A percentile compares a stretch with the other conserved stretches of the same genome.
These are phyloP conservation scores for Cordyceps javanica DNA, from an alignment of 2,329 filamentous ascomycete species.

Conservation along the genomic window DNA sequence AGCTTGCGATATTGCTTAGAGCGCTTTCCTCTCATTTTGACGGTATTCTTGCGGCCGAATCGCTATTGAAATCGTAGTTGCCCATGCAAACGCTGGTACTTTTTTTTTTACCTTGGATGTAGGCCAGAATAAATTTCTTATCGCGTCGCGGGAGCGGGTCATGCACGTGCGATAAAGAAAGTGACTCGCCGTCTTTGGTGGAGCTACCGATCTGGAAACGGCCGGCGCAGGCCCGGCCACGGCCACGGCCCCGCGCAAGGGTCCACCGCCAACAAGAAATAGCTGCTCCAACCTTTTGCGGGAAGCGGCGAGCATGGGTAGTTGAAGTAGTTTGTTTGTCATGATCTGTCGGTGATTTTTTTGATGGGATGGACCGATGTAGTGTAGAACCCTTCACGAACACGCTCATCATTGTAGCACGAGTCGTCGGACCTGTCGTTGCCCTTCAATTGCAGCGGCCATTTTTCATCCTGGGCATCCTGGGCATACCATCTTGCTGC, in stretches of 20 bases:
- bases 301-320: too few species aligned
- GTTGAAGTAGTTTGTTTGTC: too few species aligned
- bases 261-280: background rate
- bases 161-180: slow-evolving; percentile 31
- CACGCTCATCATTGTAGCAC: too few species aligned
- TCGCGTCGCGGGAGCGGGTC: slow-evolving; percentile 18
- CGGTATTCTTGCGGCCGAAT: background rate
- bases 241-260: background rate
- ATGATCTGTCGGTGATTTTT: too few species aligned
- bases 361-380: too few species aligned
- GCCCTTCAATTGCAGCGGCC: too few species aligned
- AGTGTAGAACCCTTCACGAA: too few species aligned
- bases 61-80: background rate
- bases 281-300: background rate
- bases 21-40: slow-evolving; percentile 44
- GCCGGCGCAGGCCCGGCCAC: background rate
- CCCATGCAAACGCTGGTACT: background rate
- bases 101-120: background rate
- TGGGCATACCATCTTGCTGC: too few species aligned
- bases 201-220: background rate
- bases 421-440: too few species aligned
- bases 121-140: slow-evolving; percentile 35
- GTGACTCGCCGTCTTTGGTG: background rate
- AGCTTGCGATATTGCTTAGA: slow-evolving; percentile 65
- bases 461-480: too few species aligned